phyloP scores from a whole-genome alignment of 2,329 filamentous ascomycete genomes.

The Talaromyces sp. region DNA sequence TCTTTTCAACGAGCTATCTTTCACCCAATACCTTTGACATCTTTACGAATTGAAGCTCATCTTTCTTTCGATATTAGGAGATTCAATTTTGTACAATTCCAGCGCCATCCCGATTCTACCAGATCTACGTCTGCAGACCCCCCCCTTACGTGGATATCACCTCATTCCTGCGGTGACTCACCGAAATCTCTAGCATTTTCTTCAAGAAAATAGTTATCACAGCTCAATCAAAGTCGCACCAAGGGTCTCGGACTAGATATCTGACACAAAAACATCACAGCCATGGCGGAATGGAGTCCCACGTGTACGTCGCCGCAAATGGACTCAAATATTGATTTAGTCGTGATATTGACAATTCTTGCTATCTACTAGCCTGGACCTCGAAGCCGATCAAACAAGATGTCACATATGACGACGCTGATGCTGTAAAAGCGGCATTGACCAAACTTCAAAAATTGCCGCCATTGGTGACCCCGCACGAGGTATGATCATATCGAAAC shows the following conservation, averaged over 20 bases:
- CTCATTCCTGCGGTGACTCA: neutral
- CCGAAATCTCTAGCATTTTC: neutral
- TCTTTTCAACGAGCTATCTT: neutral
- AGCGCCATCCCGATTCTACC: neutral
- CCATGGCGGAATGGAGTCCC: constrained; percentile 32
- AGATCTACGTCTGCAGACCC: neutral
- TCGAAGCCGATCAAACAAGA: constrained; percentile 47
- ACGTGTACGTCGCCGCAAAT: constrained; percentile 24
- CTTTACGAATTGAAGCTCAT: neutral
- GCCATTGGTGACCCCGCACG: constrained; percentile 47
- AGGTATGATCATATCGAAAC: constrained; percentile 28
- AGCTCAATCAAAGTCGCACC: neutral
- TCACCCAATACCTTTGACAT: neutral
- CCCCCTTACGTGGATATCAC: neutral
- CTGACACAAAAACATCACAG: neutral
- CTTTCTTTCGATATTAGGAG: neutral
- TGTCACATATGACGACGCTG: constrained; percentile 45
- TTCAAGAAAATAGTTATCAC: neutral
- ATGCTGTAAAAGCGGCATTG: constrained; percentile 39
- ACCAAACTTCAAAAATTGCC: constrained; percentile 44
- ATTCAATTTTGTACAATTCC: neutral
- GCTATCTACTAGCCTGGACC: constrained; percentile 36
- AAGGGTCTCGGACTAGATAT: neutral
- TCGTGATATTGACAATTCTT: neutral
- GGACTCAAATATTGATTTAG: neutral